Base-by-base conservation (phyloP, 75 land plant genomes). In the Sequoia sempervirens region DNA sequence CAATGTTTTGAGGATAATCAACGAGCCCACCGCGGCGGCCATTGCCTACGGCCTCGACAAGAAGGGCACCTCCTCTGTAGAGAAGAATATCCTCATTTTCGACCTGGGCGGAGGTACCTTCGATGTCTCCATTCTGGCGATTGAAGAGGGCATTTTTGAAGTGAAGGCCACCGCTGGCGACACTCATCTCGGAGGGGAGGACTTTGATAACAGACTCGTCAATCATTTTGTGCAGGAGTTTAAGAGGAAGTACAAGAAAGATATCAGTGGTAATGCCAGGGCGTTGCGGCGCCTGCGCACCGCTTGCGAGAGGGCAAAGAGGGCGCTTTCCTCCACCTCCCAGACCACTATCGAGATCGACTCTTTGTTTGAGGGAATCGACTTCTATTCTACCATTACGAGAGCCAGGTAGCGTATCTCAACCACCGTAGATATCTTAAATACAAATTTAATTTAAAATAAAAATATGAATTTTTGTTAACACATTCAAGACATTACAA, bases 1-100 rank as follows among this genome's bases (percentile, higher is more conserved):
- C 3, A 90, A 90, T 58, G 88, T 90, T 54, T 82, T 90, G 88
- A 41, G 91, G 13, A 89, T 90, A 0, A 90, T 89, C 56, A 90
- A 88, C 75, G 91, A 90, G 84, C 91, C 91, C n/a, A 90, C 91
- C 0, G 91, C 91, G 32, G 91, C 91, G 18, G 91, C 91, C 34
- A 90, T 90, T 61, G 91, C 91, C 41, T 90, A 90, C 46, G 91
- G 91, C 11, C 81, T 90, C 4, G 91, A 90, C 81, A 88, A 90
- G 90, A 90, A 88, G 82, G 90, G 85, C 3, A 75, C 83, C 10
- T 85, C 85, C 38, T 85, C 41, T 5, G 90, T 81, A 0, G 91
- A 90, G 88, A 90, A 90, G 84, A 89, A 90, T 26, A 84, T 90
- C 2, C 85, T 90, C 18, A 89, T 90, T 36, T 89, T 89, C 38